Percentiles rank a stretch among this genome's conserved stretches.
These are phyloP conservation scores for Sarocladium strictum DNA, from an alignment of 2,329 filamentous ascomycete genomes.

Conservation along the genomic window DNA sequence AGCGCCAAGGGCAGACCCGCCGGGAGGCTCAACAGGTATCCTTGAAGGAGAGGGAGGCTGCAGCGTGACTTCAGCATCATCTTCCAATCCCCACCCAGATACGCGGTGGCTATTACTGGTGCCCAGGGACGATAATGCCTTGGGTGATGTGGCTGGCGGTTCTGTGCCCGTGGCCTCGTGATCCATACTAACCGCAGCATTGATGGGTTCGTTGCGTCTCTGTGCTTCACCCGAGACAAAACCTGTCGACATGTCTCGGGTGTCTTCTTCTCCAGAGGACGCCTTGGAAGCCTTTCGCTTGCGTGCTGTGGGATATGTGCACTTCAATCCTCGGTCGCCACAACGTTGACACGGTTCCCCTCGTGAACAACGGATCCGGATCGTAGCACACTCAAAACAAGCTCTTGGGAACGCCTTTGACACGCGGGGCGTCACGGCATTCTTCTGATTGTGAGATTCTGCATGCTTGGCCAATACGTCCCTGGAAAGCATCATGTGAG, in stretches of 20 bases:
- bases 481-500: too few species aligned
- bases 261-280: not conserved
- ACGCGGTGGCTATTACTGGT: not conserved
- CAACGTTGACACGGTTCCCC: constrained; percentile 12
- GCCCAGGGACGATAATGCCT: not conserved
- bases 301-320: constrained; percentile 11
- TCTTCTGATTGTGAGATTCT: constrained; percentile 2
- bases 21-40: not conserved
- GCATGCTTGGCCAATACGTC: not conserved
- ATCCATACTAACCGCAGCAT: not conserved
- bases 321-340: constrained; percentile 7
- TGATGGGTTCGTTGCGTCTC: too few species aligned
- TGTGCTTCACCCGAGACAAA: too few species aligned
- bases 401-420: constrained; percentile 9
- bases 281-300: constrained; percentile 8
- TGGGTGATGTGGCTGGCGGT: not conserved
- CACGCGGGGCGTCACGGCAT: not conserved
- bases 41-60: not conserved
- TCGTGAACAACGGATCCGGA: constrained; percentile 12
- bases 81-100: not conserved
- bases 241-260: not conserved
- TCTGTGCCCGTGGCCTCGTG: not conserved
- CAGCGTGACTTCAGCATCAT: not conserved
- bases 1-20: not conserved
- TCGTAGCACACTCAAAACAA: constrained; percentile 12